phyloP scores from a whole-genome alignment of 345 rosid genomes.

The Gynandropsis gynandra region DNA sequence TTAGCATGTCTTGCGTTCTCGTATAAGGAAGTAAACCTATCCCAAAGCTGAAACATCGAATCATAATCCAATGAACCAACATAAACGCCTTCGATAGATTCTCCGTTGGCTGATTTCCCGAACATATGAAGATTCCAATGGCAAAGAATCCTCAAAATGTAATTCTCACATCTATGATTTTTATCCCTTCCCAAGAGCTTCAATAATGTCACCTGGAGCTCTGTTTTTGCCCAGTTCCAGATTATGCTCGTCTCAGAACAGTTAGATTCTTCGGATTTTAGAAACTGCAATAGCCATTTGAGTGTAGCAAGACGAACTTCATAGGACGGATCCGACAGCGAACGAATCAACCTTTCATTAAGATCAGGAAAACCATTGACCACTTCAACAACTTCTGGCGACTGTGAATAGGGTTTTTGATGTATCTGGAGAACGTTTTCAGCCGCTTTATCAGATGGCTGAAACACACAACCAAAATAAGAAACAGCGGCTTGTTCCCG shows the following conservation, averaged over 20 bases:
- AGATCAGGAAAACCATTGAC: conserved; percentile 33
- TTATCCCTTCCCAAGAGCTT: conserved; percentile 54
- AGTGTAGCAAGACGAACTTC: conserved; percentile 85
- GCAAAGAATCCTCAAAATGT: conserved; percentile 70
- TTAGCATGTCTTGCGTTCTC: conserved; percentile 51
- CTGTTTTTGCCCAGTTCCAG: conserved; percentile 52
- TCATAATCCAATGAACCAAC: conserved; percentile 53
- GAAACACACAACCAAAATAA: conserved; percentile 69
- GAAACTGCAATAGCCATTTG: conserved; percentile 74
- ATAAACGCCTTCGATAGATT: conserved; percentile 29
- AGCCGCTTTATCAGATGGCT: conserved; percentile 45
- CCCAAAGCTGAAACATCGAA: conserved; percentile 58
- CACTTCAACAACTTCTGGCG: conserved; percentile 27
- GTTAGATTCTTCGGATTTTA: conserved; percentile 42
- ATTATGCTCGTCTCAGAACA: conserved; percentile 36
- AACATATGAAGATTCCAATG: conserved; percentile 72
- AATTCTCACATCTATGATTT: conserved; percentile 57
- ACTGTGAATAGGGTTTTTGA: conserved; percentile 23
- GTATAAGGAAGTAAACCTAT: conserved; percentile 44
- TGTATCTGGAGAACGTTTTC: conserved; percentile 38
- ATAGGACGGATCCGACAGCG: conserved; percentile 68
- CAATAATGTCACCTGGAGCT: conserved; percentile 55
- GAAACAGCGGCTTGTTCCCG: conserved; percentile 73
- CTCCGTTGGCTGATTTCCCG: conserved; percentile 26
- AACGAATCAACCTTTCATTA: conserved; percentile 46